Conservation (phyloP, 768 basidiomycete species). For the Cytidiella melzeri region DNA sequence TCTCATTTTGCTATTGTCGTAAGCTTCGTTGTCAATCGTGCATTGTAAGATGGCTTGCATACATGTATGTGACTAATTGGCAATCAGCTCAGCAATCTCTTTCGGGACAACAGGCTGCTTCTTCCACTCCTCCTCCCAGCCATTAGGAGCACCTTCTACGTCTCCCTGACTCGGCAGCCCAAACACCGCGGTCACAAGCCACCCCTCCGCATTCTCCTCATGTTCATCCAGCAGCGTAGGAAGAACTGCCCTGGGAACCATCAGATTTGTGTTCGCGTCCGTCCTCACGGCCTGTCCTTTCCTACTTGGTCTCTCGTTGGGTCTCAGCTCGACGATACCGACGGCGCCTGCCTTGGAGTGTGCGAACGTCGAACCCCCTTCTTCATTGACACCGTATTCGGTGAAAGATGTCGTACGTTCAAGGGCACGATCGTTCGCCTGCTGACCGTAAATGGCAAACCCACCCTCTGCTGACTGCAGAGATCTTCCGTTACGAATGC, state of each 20-base stretch:
- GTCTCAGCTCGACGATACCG: conserved; percentile 49
- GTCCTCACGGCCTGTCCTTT: conserved; percentile 47
- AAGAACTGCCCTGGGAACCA: conserved; percentile 60
- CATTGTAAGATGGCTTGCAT: too few relatives aligned
- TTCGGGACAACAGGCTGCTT: conserved; percentile 38
- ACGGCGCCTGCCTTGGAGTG: conserved; percentile 55
- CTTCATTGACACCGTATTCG: conserved; percentile 44
- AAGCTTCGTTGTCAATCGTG: too few relatives aligned
- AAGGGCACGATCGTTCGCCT: conserved; percentile 51
- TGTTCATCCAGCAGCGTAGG: conserved; percentile 55
- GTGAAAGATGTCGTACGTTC: conserved; percentile 28
- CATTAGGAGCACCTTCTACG: conserved; percentile 30
- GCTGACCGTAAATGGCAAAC: conserved; percentile 67
- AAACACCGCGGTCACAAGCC: conserved; percentile 65
- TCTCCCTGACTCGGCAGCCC: conserved; percentile 41
- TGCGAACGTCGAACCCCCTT: conserved; percentile 43
- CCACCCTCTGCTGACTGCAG: conserved; percentile 62
- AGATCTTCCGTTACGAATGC: conserved; percentile 44
- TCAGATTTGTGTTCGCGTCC: conserved; percentile 69
- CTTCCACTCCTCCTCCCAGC: conserved; percentile 45
- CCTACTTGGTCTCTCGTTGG: conserved; percentile 18
- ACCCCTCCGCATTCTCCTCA: conserved; percentile 35
- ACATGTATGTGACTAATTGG: too few relatives aligned
- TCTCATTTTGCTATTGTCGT: too few relatives aligned
- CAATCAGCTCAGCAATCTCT: conserved; percentile 27